These are phyloP conservation scores for Strobilomyces echinocephalus DNA, from an alignment of 768 basidiomycete species.

Conservation along the genomic window DNA sequence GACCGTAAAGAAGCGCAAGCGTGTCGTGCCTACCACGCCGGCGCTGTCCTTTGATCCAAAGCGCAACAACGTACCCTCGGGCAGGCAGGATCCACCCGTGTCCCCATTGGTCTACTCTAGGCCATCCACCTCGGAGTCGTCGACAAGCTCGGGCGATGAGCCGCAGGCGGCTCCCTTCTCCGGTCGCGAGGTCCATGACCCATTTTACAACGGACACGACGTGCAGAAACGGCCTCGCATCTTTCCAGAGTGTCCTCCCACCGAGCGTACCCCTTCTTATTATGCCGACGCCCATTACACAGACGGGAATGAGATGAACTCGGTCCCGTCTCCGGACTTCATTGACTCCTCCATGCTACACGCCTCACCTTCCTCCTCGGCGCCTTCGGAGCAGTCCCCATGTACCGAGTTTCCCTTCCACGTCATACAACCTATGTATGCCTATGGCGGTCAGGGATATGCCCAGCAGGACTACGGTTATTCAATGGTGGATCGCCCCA, in stretches of 20 bases:
- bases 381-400: constrained; percentile 23
- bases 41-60: constrained; percentile 19
- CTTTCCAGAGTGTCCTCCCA: constrained; percentile 4
- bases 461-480: constrained; percentile 15
- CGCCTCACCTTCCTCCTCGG: constrained; percentile 23
- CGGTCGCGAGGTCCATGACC: constrained; percentile 9
- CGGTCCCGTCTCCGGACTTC: constrained; percentile 9
- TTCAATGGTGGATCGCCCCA: constrained; percentile 9
- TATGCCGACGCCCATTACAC: constrained; percentile 11
- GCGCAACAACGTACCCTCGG: constrained; percentile 18
- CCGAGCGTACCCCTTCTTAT: constrained; percentile 5
- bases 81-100: constrained; percentile 15
- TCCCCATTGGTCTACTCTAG: constrained; percentile 5
- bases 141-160: constrained; percentile 11
- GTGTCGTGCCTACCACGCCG: constrained; percentile 15
- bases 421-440: constrained; percentile 4
- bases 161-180: constrained; percentile 1
- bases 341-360: constrained; percentile 20
- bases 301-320: constrained; percentile 11
- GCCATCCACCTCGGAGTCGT: constrained; percentile 9
- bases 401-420: constrained; percentile 9
- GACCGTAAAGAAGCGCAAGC: constrained; percentile 25
- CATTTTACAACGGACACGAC: constrained; percentile 9
- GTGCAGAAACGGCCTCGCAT: constrained; percentile 16
- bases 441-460: constrained; percentile 5